Base-by-base conservation (phyloP, 129 eudicot species). In the Saposhnikovia divaricata region DNA sequence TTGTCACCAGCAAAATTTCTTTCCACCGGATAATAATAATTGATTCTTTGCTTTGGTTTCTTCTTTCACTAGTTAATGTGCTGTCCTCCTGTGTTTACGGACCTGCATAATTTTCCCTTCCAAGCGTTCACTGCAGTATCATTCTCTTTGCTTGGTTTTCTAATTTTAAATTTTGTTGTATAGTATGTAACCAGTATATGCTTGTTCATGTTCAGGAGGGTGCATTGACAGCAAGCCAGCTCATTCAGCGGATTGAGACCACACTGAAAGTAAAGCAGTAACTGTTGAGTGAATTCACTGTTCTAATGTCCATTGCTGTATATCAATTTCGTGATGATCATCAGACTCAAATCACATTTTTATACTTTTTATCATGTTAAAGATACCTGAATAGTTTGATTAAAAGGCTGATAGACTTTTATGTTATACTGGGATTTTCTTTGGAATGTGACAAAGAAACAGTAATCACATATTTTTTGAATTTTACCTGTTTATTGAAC, bases 171-270 rank as follows among this genome's bases (percentile, higher is more conserved):
- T 6, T 12, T 72, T 38, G 45, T 4, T 37, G 43, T 5, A 18
- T 40, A 4, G 14, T 23, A 34, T 11, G 18, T 44, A 44, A 73
- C 21, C 11, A 73, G n/a, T 12, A 40, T 55, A 72, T 27, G 4
- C 68, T 42, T 34, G 28, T 27, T 40, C 23, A 72, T 38, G 78
- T 83, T 59, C 88, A 93, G 98, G 98, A 93, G 89, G 98, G 98
- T 77, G 98, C 98, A 46, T 72, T 93, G 87, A 75, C 82, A 43
- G 95, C 97, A 73, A 85, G 85, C 65, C 89, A 85, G 83, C 88
- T 92, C 72, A 84, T 88, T 53, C 81, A 90, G 81, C 93, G 95
- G 57, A 84, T 92, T 27, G 96, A 87, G 84, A 57, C 89, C 73
- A 75, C 90, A 8, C 82, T 91, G 77, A 75, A 85, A 78, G 89